Base-by-base conservation (phyloP, 345 rosid species). In the Aegle marmelos region DNA sequence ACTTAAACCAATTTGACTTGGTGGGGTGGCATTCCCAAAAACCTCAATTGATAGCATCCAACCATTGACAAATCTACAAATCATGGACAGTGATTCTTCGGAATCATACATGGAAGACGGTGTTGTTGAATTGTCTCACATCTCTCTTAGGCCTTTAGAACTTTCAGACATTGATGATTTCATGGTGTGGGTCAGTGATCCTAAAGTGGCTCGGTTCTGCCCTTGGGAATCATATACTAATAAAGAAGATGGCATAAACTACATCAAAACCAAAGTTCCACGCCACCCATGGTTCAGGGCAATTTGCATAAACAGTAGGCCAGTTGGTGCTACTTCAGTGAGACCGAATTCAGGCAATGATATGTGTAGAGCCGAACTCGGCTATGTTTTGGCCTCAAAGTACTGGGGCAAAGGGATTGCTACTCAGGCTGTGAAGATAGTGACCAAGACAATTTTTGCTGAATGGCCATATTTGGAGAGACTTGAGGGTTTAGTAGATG, bases 241-340 rank as follows among this genome's bases (percentile, higher is more conserved):
- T 83, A 85, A 72, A 68, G 93, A 91, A 53, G 89, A 69, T 0
- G 91, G 76, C 31, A 57, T 89, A 25, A 79, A 76, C 21, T 86
- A 60, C 80, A 83, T 92, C 33, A 77, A 74, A 33, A 41, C 74
- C 76, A 25, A n/a, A 1, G 81, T 83, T 37, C 25, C 81, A 16
- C 77, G 82, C 34, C 98, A 90, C 68, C 97, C 97, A n/a, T 91
- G 90, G 90, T 79, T 78, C 73, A 79, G 67, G 79, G 97, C 95
- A 4, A 89, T 94, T 6, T 92, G 94, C 83, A 70, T 90, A 6
- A 76, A 86, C 41, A 76, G 79, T 79, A 82, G 77, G 80, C 87
- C 92, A 1, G 83, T 89, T 13, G 94, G 94, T n/a, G 74, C 87
- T 0, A 83, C 92, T 63, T 86, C 87, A 0, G 92, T 88, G 74